These are phyloP conservation scores for Aspergillus novoparasiticus DNA, from an alignment of 2,329 filamentous ascomycete species.

Conservation along the genomic window DNA sequence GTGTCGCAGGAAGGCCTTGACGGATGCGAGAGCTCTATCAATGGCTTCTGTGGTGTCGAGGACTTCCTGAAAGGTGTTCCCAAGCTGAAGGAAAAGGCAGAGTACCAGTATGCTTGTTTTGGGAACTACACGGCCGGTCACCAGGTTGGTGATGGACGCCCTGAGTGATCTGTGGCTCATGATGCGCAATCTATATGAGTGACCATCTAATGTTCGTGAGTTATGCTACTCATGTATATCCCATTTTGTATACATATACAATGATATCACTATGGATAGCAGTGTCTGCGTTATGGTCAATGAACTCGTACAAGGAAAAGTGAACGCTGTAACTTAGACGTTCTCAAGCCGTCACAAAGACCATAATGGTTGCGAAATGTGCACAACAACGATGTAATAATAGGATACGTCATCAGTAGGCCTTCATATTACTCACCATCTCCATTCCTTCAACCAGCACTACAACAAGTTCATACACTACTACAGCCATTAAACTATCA, in stretches of 20 bases:
- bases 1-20: slow-evolving; percentile 31
- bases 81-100: slow-evolving; percentile 27
- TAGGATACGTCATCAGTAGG: too few species aligned
- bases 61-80: slow-evolving; percentile 29
- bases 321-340: neutral
- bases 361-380: neutral
- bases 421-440: neutral
- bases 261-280: neutral
- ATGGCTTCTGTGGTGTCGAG: slow-evolving; percentile 34
- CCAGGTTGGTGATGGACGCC: slow-evolving; percentile 31
- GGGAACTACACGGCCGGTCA: slow-evolving; percentile 26
- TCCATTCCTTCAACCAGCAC: neutral
- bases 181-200: neutral
- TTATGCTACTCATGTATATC: neutral
- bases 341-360: neutral
- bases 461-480: neutral
- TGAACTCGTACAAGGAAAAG: neutral
- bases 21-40: slow-evolving; percentile 26
- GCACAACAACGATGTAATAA: too few species aligned
- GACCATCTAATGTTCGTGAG: neutral
- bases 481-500: neutral
- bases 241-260: neutral
- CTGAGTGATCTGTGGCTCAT: slow-evolving; percentile 4
- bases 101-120: slow-evolving; percentile 35
- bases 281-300: too few species aligned